Conservation (phyloP, 495 filamentous ascomycete genomes). For the Penicillium turbatum region DNA sequence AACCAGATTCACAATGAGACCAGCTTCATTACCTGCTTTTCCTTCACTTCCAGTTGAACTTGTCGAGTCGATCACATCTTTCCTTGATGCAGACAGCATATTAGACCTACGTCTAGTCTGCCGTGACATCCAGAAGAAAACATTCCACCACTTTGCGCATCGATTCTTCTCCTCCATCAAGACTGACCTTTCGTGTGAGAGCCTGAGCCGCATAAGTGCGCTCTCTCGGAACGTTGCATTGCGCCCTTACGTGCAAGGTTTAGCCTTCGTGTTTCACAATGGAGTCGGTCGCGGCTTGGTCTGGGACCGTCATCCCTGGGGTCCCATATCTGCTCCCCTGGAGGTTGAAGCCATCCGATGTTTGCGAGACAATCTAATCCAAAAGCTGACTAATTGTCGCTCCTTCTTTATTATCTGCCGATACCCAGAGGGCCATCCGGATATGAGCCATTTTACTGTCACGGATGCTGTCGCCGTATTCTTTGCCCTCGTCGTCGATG, state of each 20-base stretch:
- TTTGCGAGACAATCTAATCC: constrained; percentile 21
- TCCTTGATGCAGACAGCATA: constrained; percentile 9
- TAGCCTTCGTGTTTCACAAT: constrained; percentile 26
- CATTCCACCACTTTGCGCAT: constrained; percentile 25
- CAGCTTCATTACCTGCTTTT: background rate
- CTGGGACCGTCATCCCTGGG: constrained; percentile 27
- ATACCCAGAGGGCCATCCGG: constrained; percentile 28
- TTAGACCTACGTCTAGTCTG: constrained; percentile 23
- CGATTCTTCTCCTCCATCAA: constrained; percentile 24
- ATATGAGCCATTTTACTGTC: constrained; percentile 24
- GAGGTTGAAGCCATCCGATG: constrained; percentile 18
- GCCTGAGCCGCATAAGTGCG: constrained; percentile 19
- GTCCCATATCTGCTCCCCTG: constrained; percentile 20
- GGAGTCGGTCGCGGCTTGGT: constrained; percentile 23
- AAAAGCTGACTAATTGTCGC: constrained; percentile 19
- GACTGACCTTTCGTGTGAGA: constrained; percentile 24
- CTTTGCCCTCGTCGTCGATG: constrained; percentile 23
- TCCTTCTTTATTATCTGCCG: constrained; percentile 32
- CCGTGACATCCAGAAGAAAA: constrained; percentile 23
- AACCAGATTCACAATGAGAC: background rate
- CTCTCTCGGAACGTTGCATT: constrained; percentile 17
- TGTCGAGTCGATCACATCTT: constrained; percentile 21
- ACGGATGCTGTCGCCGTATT: constrained; percentile 26
- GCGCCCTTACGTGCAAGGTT: constrained; percentile 16
- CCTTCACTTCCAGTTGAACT: constrained; percentile 22